Base-by-base conservation (phyloP, 306 rosid species). In the Cercis canadensis region DNA sequence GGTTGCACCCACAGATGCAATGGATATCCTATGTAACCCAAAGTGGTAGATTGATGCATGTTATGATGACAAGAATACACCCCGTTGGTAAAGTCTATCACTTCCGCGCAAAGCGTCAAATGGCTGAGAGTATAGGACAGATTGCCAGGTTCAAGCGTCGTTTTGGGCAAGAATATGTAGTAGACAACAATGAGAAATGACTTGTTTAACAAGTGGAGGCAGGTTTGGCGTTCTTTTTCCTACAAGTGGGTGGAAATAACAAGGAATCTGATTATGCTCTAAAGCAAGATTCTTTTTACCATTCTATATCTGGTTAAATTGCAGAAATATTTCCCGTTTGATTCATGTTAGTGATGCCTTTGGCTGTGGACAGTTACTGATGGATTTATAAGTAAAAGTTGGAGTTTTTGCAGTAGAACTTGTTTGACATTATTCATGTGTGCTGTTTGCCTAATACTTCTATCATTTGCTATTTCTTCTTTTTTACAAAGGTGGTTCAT, bases 1-100 rank as follows among this genome's bases (percentile, higher is more conserved):
- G 97, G 10, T 4, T 83, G 43, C 98, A 94, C 67, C 98, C 98
- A 46, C 97, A 90, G 85, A 86, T 83, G 96, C 97, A 94, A 65
- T 94, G 96, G 96, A 87, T 94, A 72, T 86, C 96, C 0, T 92
- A 91, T 41, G 97, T 91, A 47, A 94, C 96, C 12, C 96, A 89
- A 83, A 85, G 75, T 8, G 99, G 99, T n/a, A 82, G 96, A 69
- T 80, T 94, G 88, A 80, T 91, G 92, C 87, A 81, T 12, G 87
- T 87, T 17, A 80, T 85, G 97, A 91, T 89, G 97, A 83, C 97
- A 74, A 94, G 91, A 82, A 83, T 89, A 52, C 96, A 94, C 81
- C 88, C 82, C 69, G 89, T 78, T 43, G 96, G 96, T 58, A 92
- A 89, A 84, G 97, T 91, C 65, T 94, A 91, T 82, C 96, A 91